A percentile compares a stretch with the other conserved stretches of the same genome.
Evolutionary conservation across 2,329 filamentous ascomycete species (phyloP).

Genomic region (Trichoderma lentiforme): DNA sequence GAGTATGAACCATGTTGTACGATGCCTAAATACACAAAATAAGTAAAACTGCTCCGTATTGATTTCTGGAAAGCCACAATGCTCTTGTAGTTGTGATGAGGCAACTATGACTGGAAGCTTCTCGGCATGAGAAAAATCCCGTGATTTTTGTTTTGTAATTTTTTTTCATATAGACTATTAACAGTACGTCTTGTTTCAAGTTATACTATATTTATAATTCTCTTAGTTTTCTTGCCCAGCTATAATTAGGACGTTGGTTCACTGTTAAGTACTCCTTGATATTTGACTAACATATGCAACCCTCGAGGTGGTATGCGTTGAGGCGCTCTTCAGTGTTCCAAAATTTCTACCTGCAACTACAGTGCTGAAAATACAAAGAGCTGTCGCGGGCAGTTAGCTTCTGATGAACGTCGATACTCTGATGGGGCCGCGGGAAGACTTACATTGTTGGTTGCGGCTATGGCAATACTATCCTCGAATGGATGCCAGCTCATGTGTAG

Average conservation of each 20-base stretch:
- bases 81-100: neutral
- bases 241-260: conserved; percentile 11
- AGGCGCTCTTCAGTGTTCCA: conserved; percentile 9
- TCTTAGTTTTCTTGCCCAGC: conserved; percentile 6
- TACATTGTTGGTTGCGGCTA: conserved; percentile 98
- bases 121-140: neutral
- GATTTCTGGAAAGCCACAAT: neutral
- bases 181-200: conserved; percentile 14
- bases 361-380: conserved; percentile 77
- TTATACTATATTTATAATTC: conserved; percentile 18
- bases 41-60: neutral
- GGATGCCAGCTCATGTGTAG: conserved; percentile 99
- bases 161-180: conserved; percentile 1
- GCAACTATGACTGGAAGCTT: neutral
- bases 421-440: conserved; percentile 41
- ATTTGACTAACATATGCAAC: conserved; percentile 9
- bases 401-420: neutral
- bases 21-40: neutral
- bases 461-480: conserved; percentile 98
- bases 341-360: conserved; percentile 39
- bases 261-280: conserved; percentile 1
- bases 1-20: neutral
- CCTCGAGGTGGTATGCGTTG: neutral
- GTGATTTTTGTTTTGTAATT: neutral
- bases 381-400: conserved; percentile 41